Conservation (phyloP, 2,329 filamentous ascomycete genomes). For the Epichloe hybrida region DNA sequence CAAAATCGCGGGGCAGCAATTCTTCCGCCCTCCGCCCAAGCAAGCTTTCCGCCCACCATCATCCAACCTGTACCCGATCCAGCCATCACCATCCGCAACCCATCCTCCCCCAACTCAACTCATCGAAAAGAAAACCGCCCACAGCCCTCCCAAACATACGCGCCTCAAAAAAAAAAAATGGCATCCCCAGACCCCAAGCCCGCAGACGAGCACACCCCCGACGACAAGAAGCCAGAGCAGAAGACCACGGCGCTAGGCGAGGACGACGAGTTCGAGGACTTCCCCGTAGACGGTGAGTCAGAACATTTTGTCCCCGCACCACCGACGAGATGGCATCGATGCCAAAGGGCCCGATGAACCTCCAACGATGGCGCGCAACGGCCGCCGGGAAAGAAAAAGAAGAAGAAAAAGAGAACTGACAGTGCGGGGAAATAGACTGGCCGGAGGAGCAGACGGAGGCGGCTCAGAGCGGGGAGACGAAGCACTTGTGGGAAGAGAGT, state of each 20-base stretch:
- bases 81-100: neutral
- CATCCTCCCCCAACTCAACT: neutral
- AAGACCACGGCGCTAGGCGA: slow-evolving; percentile 66
- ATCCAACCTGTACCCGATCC: no score
- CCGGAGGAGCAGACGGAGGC: slow-evolving; percentile 79
- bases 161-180: neutral
- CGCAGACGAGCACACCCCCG: slow-evolving; percentile 15
- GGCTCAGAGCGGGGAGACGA: slow-evolving; percentile 51
- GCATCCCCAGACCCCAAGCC: slow-evolving; percentile 14
- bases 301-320: no score
- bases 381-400: neutral
- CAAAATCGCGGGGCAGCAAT: no score
- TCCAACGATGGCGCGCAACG: neutral
- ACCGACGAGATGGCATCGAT: no score
- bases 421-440: slow-evolving; percentile 55
- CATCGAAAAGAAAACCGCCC: neutral
- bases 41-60: no score
- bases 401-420: neutral
- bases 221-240: slow-evolving; percentile 24
- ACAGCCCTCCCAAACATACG: neutral
- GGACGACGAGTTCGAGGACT: slow-evolving; percentile 98
- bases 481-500: slow-evolving; percentile 96
- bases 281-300: slow-evolving; percentile 75
- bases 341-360: no score
- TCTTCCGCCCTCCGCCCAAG: no score